These are phyloP conservation scores for Candida verbasci DNA, from an alignment of 805 yeast genomes.

Conservation along the genomic window DNA sequence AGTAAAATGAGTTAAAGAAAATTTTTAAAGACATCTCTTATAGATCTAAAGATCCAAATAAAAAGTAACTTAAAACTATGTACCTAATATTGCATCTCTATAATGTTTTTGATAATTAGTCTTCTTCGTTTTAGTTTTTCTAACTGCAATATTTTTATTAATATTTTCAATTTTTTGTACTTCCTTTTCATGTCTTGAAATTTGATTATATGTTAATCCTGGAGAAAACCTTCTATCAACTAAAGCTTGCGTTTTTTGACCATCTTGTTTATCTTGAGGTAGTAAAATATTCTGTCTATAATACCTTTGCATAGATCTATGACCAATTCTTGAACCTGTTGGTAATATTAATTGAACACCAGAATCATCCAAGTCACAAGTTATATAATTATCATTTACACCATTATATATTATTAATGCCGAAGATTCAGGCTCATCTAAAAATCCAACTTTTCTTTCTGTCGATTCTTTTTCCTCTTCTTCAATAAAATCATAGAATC, in stretches of 20 bases:
- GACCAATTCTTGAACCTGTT: constrained; percentile 76
- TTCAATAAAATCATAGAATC: constrained; percentile 34
- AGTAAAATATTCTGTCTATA: constrained; percentile 55
- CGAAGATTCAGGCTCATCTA: constrained; percentile 10
- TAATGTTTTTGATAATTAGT: constrained; percentile 34
- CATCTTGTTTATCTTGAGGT: constrained; percentile 41
- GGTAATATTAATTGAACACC: constrained; percentile 72
- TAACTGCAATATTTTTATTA: constrained; percentile 19
- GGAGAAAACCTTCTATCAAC: constrained; percentile 57
- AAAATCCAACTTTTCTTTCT: constrained; percentile 24
- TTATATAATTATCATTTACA: constrained; percentile 19
- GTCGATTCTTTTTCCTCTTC: constrained; percentile 9
- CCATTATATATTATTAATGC: constrained; percentile 13
- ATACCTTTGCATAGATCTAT: constrained; percentile 67
- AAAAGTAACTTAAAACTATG: constrained; percentile 3
- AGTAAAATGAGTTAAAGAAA: too few relatives aligned
- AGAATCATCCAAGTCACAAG: constrained; percentile 45
- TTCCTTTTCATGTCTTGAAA: constrained; percentile 31
- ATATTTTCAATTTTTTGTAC: constrained; percentile 18
- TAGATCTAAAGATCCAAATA: too few relatives aligned
- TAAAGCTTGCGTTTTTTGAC: constrained; percentile 70
- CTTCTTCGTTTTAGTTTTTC: constrained; percentile 21
- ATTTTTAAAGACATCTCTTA: too few relatives aligned
- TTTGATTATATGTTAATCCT: constrained; percentile 25
- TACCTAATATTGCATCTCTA: constrained; percentile 34